phyloP scores from a whole-genome alignment of 1,284 basidiomycete genomes.

The Ceraceosorus bombacis region DNA sequence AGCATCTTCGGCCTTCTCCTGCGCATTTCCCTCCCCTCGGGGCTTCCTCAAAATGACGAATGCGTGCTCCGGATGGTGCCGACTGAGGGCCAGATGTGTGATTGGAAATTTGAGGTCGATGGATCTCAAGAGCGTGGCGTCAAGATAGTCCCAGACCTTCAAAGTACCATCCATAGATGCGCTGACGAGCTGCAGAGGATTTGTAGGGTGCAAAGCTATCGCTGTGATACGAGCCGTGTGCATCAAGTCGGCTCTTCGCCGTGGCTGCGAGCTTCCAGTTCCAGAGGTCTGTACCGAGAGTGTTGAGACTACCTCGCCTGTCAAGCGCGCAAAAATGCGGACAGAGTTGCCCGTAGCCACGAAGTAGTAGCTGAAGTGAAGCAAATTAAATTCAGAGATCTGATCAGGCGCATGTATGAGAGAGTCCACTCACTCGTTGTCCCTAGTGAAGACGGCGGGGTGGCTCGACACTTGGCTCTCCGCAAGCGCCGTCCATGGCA shows the following conservation, averaged over 20 bases:
- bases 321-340: conserved; percentile 36
- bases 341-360: conserved; percentile 34
- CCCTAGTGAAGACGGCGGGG: conserved; percentile 6
- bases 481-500: too few relatives aligned
- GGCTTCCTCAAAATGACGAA: conserved; percentile 61
- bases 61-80: conserved; percentile 60
- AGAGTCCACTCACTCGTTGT: conserved; percentile 4
- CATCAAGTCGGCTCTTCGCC: conserved; percentile 6
- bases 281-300: conserved; percentile 20
- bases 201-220: conserved; percentile 71
- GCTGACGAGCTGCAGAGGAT: conserved; percentile 81
- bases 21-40: conserved; percentile 20
- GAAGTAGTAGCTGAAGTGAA: conserved; percentile 30
- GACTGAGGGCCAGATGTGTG: conserved; percentile 63
- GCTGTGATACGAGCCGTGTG: conserved; percentile 55
- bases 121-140: conserved; percentile 65
- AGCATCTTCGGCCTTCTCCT: conserved; percentile 12
- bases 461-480: background rate
- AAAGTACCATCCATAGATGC: conserved; percentile 74
- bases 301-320: conserved; percentile 39
- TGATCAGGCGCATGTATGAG: background rate
- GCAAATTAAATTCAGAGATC: background rate
- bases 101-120: conserved; percentile 59
- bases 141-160: conserved; percentile 88
- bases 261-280: background rate